Percentiles rank a stretch among this genome's conserved stretches.
Conservation (phyloP, 352 stramenopile species). For the Pythium aquatile region DNA sequence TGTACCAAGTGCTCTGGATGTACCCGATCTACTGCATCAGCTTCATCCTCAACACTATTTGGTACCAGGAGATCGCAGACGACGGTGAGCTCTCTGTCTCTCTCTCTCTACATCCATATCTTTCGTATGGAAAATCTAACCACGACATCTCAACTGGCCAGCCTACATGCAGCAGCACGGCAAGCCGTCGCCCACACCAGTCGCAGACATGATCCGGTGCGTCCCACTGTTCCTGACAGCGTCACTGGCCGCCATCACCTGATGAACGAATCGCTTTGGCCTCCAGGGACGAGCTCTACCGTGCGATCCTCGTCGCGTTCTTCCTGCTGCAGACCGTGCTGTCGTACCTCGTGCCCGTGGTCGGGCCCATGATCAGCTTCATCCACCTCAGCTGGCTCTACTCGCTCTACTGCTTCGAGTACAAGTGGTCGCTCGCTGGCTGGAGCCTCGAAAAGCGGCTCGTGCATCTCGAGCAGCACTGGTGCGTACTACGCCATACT, state of each 20-base stretch:
- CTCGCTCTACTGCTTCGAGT: slow-evolving; percentile 90
- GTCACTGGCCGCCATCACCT: background rate
- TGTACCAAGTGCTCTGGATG: slow-evolving; percentile 91
- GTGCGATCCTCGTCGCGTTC: slow-evolving; percentile 82
- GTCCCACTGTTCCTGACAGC: background rate
- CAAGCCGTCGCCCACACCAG: slow-evolving; percentile 68
- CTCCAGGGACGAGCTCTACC: slow-evolving; percentile 80
- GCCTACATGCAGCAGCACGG: slow-evolving; percentile 81
- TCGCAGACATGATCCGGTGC: slow-evolving; percentile 87
- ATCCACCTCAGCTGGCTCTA: slow-evolving; percentile 88
- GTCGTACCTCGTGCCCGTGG: slow-evolving; percentile 74
- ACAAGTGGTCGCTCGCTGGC: slow-evolving; percentile 87
- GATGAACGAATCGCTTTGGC: background rate
- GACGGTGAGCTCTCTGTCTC: slow-evolving; percentile 46
- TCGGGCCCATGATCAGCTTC: slow-evolving; percentile 76
- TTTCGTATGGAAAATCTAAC: background rate
- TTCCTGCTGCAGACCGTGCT: slow-evolving; percentile 85
- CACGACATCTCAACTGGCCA: slow-evolving; percentile 15
- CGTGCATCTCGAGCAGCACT: slow-evolving; percentile 81
- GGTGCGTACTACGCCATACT: slow-evolving; percentile 29
- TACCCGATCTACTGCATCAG: slow-evolving; percentile 91
- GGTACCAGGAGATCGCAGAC: slow-evolving; percentile 89
- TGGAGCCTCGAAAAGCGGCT: slow-evolving; percentile 84
- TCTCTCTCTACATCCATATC: background rate
- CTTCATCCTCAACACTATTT: slow-evolving; percentile 91